Base-by-base conservation (phyloP, 2,329 filamentous ascomycete genomes). In the Calcarisporium arbuscula region DNA sequence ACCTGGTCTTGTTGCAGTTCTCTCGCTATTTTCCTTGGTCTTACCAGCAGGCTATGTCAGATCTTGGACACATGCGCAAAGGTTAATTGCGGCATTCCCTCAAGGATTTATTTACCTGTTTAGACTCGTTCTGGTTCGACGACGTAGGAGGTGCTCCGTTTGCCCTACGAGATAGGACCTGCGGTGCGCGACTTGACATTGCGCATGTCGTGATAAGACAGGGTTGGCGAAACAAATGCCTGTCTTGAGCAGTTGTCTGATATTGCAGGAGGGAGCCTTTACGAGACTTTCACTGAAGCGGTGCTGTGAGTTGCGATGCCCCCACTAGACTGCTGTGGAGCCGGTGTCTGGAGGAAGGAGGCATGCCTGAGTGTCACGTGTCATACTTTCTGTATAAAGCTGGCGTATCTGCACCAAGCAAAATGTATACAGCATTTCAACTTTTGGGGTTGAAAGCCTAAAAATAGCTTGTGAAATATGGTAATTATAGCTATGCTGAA, bases 151-250 rank as follows among this genome's bases (percentile, higher is more conserved):
- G 39, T 34, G 46, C 39, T 39, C 56, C 58, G 39, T 60, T 58
- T 39, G 56, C 42, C 53, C 51, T 55, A 41, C 57, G 55, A 43
- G 56, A 48, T 44, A 59, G 47, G 45, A 58, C 48, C 48, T 61
- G 54, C 23, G 58, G 55, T 40, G 54, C 41, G 41, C 51, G 48
- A 35, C 51, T 44, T 43, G 58, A 57, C 58, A 62, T 62, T 46
- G 51, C 48, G 56, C 58, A 57, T 58, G 43, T 50, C 52, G 47
- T 31, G 46, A 36, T 22, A 36, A 28, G 34, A 17, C 28, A 37
- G 28, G 34, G 41, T 39, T 35, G 38, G 39, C 42, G 42, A 39
- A 35, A 45, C 35, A 41, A 45, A 36, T 23, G 38, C 37, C 37
- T 41, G 42, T 35, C 32, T 38, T 41, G 32, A 26, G 21, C 31